Conservation (phyloP, 1,139 yeast genomes). For the Blastobotrys apis region DNA sequence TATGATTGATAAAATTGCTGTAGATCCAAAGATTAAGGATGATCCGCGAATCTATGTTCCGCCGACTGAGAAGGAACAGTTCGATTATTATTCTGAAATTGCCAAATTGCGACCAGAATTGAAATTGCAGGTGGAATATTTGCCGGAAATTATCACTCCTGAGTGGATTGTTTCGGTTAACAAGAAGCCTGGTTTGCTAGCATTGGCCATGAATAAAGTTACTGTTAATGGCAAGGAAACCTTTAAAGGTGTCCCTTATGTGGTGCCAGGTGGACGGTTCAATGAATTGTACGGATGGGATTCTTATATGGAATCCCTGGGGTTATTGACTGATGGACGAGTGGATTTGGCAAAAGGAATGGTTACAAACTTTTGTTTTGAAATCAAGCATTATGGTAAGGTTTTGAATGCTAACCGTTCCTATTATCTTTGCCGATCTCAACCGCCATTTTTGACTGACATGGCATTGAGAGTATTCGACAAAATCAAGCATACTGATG, state of each 20-base stretch:
- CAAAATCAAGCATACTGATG: constrained; percentile 42
- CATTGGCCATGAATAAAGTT: constrained; percentile 64
- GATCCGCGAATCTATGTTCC: constrained; percentile 79
- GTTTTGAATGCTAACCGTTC: constrained; percentile 91
- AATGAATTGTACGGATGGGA: constrained; percentile 99
- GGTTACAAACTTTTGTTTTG: constrained; percentile 90
- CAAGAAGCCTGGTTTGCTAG: constrained; percentile 78
- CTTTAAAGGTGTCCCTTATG: constrained; percentile 73
- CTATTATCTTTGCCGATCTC: constrained; percentile 87
- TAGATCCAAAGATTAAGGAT: constrained; percentile 67
- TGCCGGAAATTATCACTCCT: constrained; percentile 56
- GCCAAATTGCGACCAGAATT: constrained; percentile 54
- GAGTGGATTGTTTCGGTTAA: constrained; percentile 74
- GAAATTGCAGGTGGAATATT: constrained; percentile 67
- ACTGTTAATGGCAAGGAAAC: constrained; percentile 43
- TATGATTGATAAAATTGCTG: constrained; percentile 62
- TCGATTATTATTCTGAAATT: constrained; percentile 57
- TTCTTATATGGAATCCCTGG: constrained; percentile 87
- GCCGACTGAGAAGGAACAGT: constrained; percentile 63
- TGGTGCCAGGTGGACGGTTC: constrained; percentile 96
- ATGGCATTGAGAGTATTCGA: constrained; percentile 74
- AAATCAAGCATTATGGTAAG: constrained; percentile 86
- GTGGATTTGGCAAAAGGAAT: constrained; percentile 77
- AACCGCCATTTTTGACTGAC: constrained; percentile 97
- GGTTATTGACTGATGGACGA: constrained; percentile 65